Base-by-base conservation (phyloP, 345 rosid genomes). In the Firmiana major region DNA sequence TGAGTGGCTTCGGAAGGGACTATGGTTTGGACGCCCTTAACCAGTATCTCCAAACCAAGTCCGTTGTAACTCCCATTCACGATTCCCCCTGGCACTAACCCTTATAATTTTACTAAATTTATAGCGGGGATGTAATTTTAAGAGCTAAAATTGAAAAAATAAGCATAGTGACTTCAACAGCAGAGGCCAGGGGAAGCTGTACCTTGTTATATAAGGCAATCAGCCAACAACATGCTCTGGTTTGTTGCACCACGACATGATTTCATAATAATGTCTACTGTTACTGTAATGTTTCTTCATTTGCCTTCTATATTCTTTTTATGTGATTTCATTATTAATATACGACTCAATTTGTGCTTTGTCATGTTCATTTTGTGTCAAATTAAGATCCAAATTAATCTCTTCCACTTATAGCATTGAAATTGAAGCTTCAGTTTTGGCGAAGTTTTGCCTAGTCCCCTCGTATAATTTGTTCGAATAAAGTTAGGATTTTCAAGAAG, bases 1-100 rank as follows among this genome's bases (percentile, higher is more conserved):
- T 82, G 88, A 94, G 97, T 38, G 97, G 97, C 0, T 86, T 85
- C 45, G 96, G 92, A 57, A 89, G 85, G 28, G 97, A 92, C 12
- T 63, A 68, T 5, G 98, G 98, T 6, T 2, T 90, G 76, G 93
- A 91, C 31, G 91, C 89, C 9, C 76, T 94, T 0, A 75, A 89
- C 1, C 85, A 85, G 87, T 91, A 84, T 63, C 86, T 92, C 36
- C 92, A 89, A 1, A 77, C 82, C 74, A 93, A 94, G 82, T 84
- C 95, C 24, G 85, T 94, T 9, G 84, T 88, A 0, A 94, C 91
- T 62, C 93, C 95, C 16, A 77, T 94, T 59, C 80, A 82, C 75
- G 75, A 91, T 68, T 85, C 98, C 54, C 94, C 94, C 28, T 94
- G 97, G 94, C 87, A 84, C 45, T 94, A 78, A 75, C 42, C 16